Percentiles rank a stretch among this genome's conserved stretches.
Conservation (phyloP, 2,329 filamentous ascomycete genomes). For the Phialemoniopsis sp. region DNA sequence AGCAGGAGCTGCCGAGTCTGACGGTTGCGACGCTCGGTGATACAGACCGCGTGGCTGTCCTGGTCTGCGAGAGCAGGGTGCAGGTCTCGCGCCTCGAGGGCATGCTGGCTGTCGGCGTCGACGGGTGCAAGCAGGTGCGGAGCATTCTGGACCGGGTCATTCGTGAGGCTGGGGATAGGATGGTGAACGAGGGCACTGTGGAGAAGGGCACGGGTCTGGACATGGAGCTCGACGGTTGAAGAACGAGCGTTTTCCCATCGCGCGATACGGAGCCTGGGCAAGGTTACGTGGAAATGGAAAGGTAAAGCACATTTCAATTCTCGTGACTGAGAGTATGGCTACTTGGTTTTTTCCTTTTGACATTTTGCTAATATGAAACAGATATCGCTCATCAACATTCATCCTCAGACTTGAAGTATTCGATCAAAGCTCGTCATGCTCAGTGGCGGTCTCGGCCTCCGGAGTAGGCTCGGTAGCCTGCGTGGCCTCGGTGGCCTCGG, state of each 20-base stretch:
- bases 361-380: not conserved
- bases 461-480: slow-evolving; percentile 19
- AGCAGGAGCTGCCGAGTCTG: slow-evolving; percentile 83
- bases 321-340: not conserved
- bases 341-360: slow-evolving; percentile 5
- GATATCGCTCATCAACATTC: not conserved
- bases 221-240: slow-evolving; percentile 42
- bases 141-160: slow-evolving; percentile 78
- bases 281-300: not conserved
- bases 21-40: slow-evolving; percentile 78
- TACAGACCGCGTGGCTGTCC: slow-evolving; percentile 69
- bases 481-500: slow-evolving; percentile 24
- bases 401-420: too few relatives aligned
- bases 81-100: slow-evolving; percentile 78
- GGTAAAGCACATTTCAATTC: slow-evolving; percentile 2
- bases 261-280: not conserved
- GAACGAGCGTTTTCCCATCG: not conserved
- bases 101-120: slow-evolving; percentile 88
- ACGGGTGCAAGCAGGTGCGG: slow-evolving; percentile 84
- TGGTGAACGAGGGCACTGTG: slow-evolving; percentile 53
- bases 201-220: slow-evolving; percentile 42
- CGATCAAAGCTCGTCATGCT: slow-evolving; percentile 47
- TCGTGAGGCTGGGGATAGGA: slow-evolving; percentile 61
- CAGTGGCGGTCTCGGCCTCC: slow-evolving; percentile 19
- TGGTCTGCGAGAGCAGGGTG: slow-evolving; percentile 86